Percentiles rank a stretch among this genome's conserved stretches.
These are phyloP conservation scores for Talaromyces piceae DNA, from an alignment of 2,329 filamentous ascomycete genomes.

Conservation along the genomic window DNA sequence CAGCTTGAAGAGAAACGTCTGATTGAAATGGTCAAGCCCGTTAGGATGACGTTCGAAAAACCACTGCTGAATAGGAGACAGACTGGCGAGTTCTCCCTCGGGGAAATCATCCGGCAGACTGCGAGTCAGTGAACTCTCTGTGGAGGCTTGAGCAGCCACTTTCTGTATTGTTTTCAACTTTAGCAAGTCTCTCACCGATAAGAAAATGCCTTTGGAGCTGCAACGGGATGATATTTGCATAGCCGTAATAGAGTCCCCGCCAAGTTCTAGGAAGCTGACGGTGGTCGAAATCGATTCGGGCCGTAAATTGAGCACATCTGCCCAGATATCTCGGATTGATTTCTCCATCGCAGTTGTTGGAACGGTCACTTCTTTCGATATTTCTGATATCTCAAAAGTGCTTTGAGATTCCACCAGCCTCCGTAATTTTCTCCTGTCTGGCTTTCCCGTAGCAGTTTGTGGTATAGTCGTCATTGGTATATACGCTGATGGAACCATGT, in stretches of 20 bases:
- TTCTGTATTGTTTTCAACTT: not conserved
- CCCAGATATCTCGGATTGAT: slow-evolving; percentile 14
- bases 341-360: slow-evolving; percentile 10
- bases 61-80: slow-evolving; percentile 15
- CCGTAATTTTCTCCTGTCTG: slow-evolving; percentile 7
- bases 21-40: slow-evolving; percentile 14
- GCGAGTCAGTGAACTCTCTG: not conserved
- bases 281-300: slow-evolving; percentile 15
- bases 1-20: slow-evolving; percentile 7
- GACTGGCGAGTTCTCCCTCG: not conserved
- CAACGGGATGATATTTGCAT: slow-evolving; percentile 15
- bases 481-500: slow-evolving; percentile 5
- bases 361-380: not conserved
- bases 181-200: not conserved
- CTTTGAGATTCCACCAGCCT: not conserved
- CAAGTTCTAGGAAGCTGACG: slow-evolving; percentile 22
- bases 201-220: not conserved
- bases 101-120: not conserved
- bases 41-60: slow-evolving; percentile 13
- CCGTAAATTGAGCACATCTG: slow-evolving; percentile 14
- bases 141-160: not conserved
- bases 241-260: slow-evolving; percentile 17
- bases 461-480: slow-evolving; percentile 2
- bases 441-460: not conserved
- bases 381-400: not conserved